Base-by-base conservation (phyloP, 495 filamentous ascomycete species). In the Penicillium steckii region DNA sequence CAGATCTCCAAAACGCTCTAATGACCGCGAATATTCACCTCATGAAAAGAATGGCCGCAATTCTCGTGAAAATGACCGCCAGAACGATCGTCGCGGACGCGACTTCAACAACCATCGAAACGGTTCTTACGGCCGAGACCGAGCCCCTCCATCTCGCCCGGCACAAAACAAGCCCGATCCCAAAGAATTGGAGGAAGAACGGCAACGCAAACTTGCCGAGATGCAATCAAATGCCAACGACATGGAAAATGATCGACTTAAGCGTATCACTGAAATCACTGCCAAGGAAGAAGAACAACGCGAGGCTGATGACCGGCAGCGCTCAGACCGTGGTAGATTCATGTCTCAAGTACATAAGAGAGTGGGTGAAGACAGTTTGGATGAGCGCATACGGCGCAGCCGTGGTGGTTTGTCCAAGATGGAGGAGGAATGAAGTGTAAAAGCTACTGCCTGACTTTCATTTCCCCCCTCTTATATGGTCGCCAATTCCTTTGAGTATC, bases 201-300 rank as follows among this genome's bases (percentile, higher is more conserved):
- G 73, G 26, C 64, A 65, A 24, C 69, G 70, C 43, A 93, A 88
- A 61, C 74, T 97, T 4, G 90, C 88, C 15, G 88, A 85, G 27
- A 98, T 98, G 94, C 89, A 91, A 61, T 79, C 81, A 21, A 89
- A 89, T 47, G 94, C 94, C n/a, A 75, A 77, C 3, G 81, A 87
- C 10, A 76, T 98, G 52, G 89, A 97, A 65, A 57, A 77, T 30
- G 84, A 87, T 43, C 88, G 94, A 17, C 82, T 83, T 42, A 78
- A 80, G 37, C 83, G 91, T 22, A 73, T 97, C 18, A 80, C 82
- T 1, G 80, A 84, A 4, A 76, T 94, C 32, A 80, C 79, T 25
- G 80, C 81, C 32, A 76, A 77, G 47, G 90, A 95, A 53, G 74
- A 84, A 41, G 67, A 72, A 15, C 80, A 83, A 54, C 72, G 74